Conservation (phyloP, 805 yeast species). For the Lachancea nothofagi region DNA sequence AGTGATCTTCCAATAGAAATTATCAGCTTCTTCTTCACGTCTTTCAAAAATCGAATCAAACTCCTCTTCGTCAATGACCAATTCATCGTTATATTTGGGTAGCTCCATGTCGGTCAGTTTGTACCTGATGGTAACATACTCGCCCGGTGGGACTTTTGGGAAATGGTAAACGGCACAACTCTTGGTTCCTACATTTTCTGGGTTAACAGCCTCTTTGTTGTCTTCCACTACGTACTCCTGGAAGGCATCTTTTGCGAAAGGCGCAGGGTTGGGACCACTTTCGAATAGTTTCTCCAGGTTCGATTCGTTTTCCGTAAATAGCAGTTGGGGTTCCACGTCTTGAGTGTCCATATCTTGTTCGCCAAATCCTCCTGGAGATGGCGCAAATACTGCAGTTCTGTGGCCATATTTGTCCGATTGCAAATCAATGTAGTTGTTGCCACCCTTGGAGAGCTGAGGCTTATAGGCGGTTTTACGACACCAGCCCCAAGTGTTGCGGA, state of each 20-base stretch:
- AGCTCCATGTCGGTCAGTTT: constrained; percentile 45
- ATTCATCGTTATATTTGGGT: constrained; percentile 28
- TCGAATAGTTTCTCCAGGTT: constrained; percentile 63
- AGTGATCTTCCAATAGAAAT: constrained; percentile 81
- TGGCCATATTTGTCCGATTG: constrained; percentile 66
- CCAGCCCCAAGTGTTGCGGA: constrained; percentile 95
- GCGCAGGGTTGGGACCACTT: constrained; percentile 48
- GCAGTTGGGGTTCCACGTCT: constrained; percentile 71
- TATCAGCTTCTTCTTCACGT: constrained; percentile 85
- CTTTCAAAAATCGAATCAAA: constrained; percentile 64
- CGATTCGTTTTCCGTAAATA: constrained; percentile 89
- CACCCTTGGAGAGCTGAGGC: constrained; percentile 43
- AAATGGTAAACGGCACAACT: constrained; percentile 80
- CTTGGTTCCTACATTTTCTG: constrained; percentile 69
- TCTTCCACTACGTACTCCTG: constrained; percentile 73
- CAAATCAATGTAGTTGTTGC: constrained; percentile 48
- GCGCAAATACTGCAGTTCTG: constrained; percentile 65
- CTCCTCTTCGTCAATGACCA: constrained; percentile 60
- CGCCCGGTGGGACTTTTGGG: constrained; percentile 78
- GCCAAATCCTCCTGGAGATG: constrained; percentile 71
- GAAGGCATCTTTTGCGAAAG: constrained; percentile 82
- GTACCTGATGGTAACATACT: constrained; percentile 79
- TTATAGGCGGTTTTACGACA: constrained; percentile 46
- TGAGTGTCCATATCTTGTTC: constrained; percentile 23
- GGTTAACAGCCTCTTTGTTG: constrained; percentile 58